Percentiles rank a stretch among this genome's conserved stretches.
phyloP scores from a whole-genome alignment of 495 filamentous ascomycete species.

The Aspergillus sclerotiicarbonarius region DNA sequence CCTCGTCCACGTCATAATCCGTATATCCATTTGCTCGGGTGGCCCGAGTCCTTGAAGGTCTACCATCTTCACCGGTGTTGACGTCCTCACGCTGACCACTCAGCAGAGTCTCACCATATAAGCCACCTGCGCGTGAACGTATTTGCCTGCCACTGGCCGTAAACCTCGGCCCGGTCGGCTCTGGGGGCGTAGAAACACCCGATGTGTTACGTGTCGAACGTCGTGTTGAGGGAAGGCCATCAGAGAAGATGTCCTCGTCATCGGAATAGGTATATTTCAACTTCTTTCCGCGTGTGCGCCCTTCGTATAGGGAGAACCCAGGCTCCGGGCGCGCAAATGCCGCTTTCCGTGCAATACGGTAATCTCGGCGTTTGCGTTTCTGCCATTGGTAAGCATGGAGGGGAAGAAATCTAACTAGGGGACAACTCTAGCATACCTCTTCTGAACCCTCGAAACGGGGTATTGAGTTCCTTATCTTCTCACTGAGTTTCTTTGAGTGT shows the following conservation, averaged over 20 bases:
- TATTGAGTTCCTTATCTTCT: conserved; percentile 75
- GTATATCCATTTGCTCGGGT: conserved; percentile 43
- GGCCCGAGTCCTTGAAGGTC: conserved; percentile 28
- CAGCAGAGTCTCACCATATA: conserved; percentile 72
- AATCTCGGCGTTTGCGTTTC: conserved; percentile 93
- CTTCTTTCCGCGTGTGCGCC: conserved; percentile 90
- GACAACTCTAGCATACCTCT: conserved; percentile 56
- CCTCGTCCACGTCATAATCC: conserved; percentile 53
- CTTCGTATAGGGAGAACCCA: conserved; percentile 92
- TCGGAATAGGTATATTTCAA: conserved; percentile 95
- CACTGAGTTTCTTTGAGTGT: conserved; percentile 71
- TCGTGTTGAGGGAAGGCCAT: conserved; percentile 60
- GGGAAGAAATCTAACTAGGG: neutral
- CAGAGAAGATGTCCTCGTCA: conserved; percentile 77
- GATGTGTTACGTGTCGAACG: conserved; percentile 72
- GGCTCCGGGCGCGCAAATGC: conserved; percentile 85
- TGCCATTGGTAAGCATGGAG: conserved; percentile 38
- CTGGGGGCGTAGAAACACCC: conserved; percentile 65
- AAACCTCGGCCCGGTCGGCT: conserved; percentile 69
- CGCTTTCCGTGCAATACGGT: conserved; percentile 80
- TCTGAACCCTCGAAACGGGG: conserved; percentile 94
- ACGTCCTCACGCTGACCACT: conserved; percentile 48
- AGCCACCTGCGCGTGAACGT: conserved; percentile 66
- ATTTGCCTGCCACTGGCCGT: conserved; percentile 91
- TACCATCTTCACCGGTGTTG: conserved; percentile 31